These are phyloP conservation scores for Tylopilus rubrobrunneus DNA, from an alignment of 768 basidiomycete genomes.

Conservation along the genomic window DNA sequence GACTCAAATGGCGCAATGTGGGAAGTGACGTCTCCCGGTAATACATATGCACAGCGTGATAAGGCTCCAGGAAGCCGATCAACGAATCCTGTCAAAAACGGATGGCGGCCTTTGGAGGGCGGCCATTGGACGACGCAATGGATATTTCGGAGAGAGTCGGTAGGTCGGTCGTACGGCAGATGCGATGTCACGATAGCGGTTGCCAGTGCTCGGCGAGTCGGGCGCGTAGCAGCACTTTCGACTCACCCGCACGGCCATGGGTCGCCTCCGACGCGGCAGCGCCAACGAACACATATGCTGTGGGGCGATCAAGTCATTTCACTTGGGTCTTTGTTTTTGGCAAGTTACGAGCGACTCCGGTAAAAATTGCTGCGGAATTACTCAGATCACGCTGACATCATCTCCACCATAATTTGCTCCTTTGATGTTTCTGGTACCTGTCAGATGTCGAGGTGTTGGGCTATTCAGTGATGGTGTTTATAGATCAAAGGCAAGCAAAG, in stretches of 20 bases:
- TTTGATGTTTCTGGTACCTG: not conserved
- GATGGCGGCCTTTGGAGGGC: too few relatives aligned
- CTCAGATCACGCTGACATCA: not conserved
- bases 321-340: too few relatives aligned
- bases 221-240: too few relatives aligned
- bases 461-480: not conserved
- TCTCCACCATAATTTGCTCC: not conserved
- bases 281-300: too few relatives aligned
- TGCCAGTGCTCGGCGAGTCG: too few relatives aligned
- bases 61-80: too few relatives aligned
- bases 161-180: not conserved
- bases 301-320: not conserved
- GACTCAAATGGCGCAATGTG: too few relatives aligned
- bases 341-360: not conserved
- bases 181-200: not conserved
- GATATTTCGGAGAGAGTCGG: not conserved
- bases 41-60: too few relatives aligned
- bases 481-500: not conserved
- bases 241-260: not conserved
- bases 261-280: not conserved
- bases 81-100: too few relatives aligned
- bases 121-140: not conserved
- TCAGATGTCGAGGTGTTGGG: not conserved
- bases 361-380: not conserved
- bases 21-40: too few relatives aligned